Conservation (phyloP, 495 filamentous ascomycete species). For the Hypoxylon lienhwacheense region DNA sequence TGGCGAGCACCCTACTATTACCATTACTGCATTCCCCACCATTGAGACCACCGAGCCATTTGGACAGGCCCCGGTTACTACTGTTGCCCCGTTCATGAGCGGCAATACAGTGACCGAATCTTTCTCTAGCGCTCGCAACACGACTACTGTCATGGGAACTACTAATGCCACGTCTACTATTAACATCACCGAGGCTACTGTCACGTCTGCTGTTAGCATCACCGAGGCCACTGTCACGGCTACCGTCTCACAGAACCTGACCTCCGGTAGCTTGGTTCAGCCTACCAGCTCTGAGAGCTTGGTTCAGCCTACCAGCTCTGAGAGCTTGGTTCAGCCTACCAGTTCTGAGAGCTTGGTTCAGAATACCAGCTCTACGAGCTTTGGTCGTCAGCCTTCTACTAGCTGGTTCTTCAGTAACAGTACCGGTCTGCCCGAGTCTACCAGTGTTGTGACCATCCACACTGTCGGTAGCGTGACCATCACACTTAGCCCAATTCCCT, state of each 20-base stretch:
- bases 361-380: too few species aligned
- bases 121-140: background rate
- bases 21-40: background rate
- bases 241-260: background rate
- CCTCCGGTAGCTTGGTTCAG: background rate
- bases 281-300: background rate
- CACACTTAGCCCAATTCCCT: slow-evolving; percentile 11
- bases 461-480: slow-evolving; percentile 19
- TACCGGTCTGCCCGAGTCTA: background rate
- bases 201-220: background rate
- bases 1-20: slow-evolving; percentile 13
- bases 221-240: background rate
- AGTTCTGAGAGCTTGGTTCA: background rate
- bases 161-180: background rate
- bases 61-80: too few species aligned
- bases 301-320: background rate
- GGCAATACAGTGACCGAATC: too few species aligned
- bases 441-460: background rate
- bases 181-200: slow-evolving; percentile 9
- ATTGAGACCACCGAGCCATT: too few species aligned
- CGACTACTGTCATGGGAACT: background rate
- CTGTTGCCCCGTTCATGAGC: slow-evolving; percentile 6
- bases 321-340: background rate
- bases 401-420: background rate
- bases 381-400: too few species aligned